phyloP scores from a whole-genome alignment of 2,329 filamentous ascomycete species.

The Chalaropsis ovoidea region DNA sequence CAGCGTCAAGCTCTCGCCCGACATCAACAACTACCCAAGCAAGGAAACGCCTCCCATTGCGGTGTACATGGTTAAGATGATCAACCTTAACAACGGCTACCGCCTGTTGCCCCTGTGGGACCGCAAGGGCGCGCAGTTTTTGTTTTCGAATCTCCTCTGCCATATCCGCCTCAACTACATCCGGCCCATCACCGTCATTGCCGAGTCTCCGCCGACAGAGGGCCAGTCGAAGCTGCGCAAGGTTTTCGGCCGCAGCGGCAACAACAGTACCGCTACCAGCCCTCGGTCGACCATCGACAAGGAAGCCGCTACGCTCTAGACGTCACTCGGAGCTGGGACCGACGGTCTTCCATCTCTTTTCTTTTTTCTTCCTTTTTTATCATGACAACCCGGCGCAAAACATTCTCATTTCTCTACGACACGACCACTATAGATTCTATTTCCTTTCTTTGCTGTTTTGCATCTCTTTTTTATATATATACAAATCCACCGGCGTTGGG shows the following conservation, averaged over 20 bases:
- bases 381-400: constrained; percentile 24
- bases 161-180: constrained; percentile 59
- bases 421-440: constrained; percentile 26
- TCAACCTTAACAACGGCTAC: constrained; percentile 81
- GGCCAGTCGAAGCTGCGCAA: constrained; percentile 46
- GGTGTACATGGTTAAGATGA: constrained; percentile 86
- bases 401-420: background rate
- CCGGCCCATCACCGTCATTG: constrained; percentile 47
- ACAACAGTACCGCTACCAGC: constrained; percentile 36
- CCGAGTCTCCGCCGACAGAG: constrained; percentile 23
- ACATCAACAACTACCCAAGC: constrained; percentile 51
- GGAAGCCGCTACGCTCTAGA: constrained; percentile 38
- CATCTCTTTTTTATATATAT: constrained; percentile 9
- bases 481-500: constrained; percentile 8
- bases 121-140: constrained; percentile 77
- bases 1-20: constrained; percentile 77
- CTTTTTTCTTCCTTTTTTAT: constrained; percentile 27
- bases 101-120: constrained; percentile 86
- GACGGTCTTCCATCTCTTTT: constrained; percentile 16
- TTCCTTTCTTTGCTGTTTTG: constrained; percentile 23
- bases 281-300: constrained; percentile 45
- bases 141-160: constrained; percentile 92
- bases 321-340: constrained; percentile 28
- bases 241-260: constrained; percentile 42
- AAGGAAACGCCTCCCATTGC: constrained; percentile 61